Base-by-base conservation (phyloP, 129 eudicot genomes). In the Centaurea solstitialis region DNA sequence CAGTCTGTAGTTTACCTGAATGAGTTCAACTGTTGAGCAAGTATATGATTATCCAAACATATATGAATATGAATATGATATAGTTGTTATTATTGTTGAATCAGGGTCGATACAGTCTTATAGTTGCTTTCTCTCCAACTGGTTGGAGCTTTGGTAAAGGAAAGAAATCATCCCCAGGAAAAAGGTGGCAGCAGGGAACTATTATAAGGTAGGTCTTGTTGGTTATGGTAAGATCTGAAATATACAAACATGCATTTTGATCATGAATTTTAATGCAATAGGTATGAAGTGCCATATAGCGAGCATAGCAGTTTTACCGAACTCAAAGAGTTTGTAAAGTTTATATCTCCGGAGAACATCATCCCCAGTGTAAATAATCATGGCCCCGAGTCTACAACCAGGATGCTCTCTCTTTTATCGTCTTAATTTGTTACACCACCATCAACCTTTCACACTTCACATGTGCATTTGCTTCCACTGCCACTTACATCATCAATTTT, bases 91-190 rank as follows among this genome's bases (percentile, higher is more conserved):
- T 65, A 45, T 80, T 86, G 33, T 65, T 76, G 37, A 33, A 33
- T 33, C 87, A 96, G 98, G 86, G 80, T 74, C 92, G 90, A 50
- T 96, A 79, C 77, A 91, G 92, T 82, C 93, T 93, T 30, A 89
- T 96, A 80, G 95, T 96, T 64, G 93, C 98, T 61, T 88, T 96
- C 82, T 93, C 99, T 75, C 99, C 99, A 64, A 92, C 97, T 72
- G 99, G 99, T 72, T 96, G 98, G 99, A 78, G 97, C 37, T 91
- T 96, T 75, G 93, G 92, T 74, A 96, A 96, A 84, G 99, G 99
- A 82, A 93, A 93, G 72, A 93, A 90, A 85, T 88, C 93, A 84
- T 85, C 98, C 71, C 82, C 98, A 18, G 99, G 99, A 84, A 93
- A 90, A 85, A 89, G 93, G 82, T 91, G 88, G 90, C 95, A 96